A percentile compares a stretch with the other conserved stretches of the same genome.
Evolutionary conservation across 2,329 filamentous ascomycete species (phyloP).

Genomic region (Trichoderma brevicompactum): DNA sequence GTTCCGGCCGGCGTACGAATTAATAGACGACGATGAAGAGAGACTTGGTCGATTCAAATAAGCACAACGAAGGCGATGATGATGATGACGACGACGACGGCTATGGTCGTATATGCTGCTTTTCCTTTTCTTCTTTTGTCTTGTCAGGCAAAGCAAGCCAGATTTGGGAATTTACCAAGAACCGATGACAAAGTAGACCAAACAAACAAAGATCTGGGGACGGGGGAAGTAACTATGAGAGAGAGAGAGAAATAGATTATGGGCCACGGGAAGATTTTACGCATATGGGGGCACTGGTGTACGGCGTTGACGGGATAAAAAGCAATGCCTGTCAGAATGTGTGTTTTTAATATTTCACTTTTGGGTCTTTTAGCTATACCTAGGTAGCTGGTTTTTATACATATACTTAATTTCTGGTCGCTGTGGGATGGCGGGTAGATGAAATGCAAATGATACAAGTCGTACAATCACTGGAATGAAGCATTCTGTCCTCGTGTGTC

Average conservation of each 20-base stretch:
- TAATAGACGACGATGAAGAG: slow-evolving; percentile 76
- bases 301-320: slow-evolving; percentile 8
- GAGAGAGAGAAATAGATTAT: background rate
- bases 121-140: background rate
- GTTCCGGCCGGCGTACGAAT: slow-evolving; percentile 76
- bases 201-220: background rate
- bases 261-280: background rate
- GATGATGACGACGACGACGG: background rate
- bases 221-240: background rate
- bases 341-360: background rate
- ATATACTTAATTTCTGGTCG: background rate
- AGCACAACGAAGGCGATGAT: background rate
- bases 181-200: background rate
- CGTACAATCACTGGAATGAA: background rate
- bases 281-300: slow-evolving; percentile 12
- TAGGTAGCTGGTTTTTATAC: background rate
- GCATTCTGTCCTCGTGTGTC: too few species aligned
- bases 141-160: background rate
- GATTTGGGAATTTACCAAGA: background rate
- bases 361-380: background rate
- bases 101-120: background rate
- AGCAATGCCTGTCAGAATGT: background rate
- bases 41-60: slow-evolving; percentile 68
- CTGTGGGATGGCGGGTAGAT: background rate
- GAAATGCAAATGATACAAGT: background rate